Conservation (phyloP, 306 rosid species). For the Dalbergia cultrata region DNA sequence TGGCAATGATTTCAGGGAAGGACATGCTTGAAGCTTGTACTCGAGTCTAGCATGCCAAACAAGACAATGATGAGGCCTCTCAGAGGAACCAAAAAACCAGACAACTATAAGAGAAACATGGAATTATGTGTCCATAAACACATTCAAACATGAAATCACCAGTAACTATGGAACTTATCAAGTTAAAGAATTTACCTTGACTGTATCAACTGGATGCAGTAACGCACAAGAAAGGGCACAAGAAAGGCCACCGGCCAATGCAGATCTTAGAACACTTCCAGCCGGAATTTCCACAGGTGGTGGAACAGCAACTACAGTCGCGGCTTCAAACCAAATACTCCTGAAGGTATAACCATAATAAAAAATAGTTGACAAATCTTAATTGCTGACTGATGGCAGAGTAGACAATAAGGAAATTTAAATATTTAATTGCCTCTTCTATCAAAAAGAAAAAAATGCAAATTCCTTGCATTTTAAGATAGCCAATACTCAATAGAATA, state of each 20-base stretch:
- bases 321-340: constrained; percentile 99
- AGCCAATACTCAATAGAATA: not conserved
- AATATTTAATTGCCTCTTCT: not conserved
- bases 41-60: constrained; percentile 74
- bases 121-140: constrained; percentile 18
- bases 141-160: constrained; percentile 22
- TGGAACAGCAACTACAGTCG: constrained; percentile 98
- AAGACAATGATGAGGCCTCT: constrained; percentile 44
- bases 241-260: constrained; percentile 98
- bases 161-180: constrained; percentile 16
- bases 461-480: not conserved
- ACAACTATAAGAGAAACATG: constrained; percentile 22
- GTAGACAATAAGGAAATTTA: constrained; percentile 7
- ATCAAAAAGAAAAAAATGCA: not conserved
- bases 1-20: constrained; percentile 95
- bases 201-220: constrained; percentile 90
- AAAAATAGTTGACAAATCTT: constrained; percentile 43
- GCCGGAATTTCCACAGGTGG: constrained; percentile 93
- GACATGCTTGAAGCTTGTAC: constrained; percentile 92
- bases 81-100: constrained; percentile 31
- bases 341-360: constrained; percentile 56
- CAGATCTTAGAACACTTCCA: constrained; percentile 97
- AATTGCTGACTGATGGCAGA: constrained; percentile 19
- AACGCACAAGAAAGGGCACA: constrained; percentile 95
- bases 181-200: constrained; percentile 73